These are phyloP conservation scores for Alternaria hordeiaustralica DNA, from an alignment of 2,329 filamentous ascomycete genomes.

Conservation along the genomic window DNA sequence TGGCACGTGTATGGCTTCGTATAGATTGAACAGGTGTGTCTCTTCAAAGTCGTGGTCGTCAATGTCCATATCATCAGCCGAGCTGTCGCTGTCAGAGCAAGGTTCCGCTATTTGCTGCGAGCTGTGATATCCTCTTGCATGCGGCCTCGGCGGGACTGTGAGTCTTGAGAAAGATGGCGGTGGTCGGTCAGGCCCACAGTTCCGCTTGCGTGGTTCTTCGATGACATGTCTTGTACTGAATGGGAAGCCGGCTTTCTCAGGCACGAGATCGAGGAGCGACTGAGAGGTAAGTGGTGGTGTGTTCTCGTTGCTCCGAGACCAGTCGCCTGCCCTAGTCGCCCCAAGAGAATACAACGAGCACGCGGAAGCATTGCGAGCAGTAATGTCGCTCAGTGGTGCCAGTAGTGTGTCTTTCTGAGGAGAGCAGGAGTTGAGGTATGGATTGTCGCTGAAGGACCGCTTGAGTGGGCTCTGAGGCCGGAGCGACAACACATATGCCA, in stretches of 20 bases:
- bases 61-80: conserved; percentile 17
- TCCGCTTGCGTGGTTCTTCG: conserved; percentile 31
- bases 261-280: conserved; percentile 43
- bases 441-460: conserved; percentile 51
- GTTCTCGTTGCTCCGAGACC: conserved; percentile 42
- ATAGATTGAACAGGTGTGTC: conserved; percentile 35
- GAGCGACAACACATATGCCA: conserved; percentile 51
- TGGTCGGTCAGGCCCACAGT: conserved; percentile 23
- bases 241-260: conserved; percentile 20
- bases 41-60: conserved; percentile 24
- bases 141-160: conserved; percentile 15
- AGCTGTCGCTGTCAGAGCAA: conserved; percentile 13
- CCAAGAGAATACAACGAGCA: conserved; percentile 44
- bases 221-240: conserved; percentile 8
- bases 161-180: conserved; percentile 21
- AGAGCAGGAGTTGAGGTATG: conserved; percentile 45
- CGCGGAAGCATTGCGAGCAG: conserved; percentile 43
- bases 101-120: conserved; percentile 7
- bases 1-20: conserved; percentile 41
- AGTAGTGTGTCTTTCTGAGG: conserved; percentile 35
- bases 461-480: conserved; percentile 50
- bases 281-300: conserved; percentile 40
- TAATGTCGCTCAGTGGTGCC: conserved; percentile 35
- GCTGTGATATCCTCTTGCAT: conserved; percentile 13
- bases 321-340: conserved; percentile 29